phyloP scores from a whole-genome alignment of 1,284 basidiomycete genomes.

The Pyrrhoderma lamaoense region DNA sequence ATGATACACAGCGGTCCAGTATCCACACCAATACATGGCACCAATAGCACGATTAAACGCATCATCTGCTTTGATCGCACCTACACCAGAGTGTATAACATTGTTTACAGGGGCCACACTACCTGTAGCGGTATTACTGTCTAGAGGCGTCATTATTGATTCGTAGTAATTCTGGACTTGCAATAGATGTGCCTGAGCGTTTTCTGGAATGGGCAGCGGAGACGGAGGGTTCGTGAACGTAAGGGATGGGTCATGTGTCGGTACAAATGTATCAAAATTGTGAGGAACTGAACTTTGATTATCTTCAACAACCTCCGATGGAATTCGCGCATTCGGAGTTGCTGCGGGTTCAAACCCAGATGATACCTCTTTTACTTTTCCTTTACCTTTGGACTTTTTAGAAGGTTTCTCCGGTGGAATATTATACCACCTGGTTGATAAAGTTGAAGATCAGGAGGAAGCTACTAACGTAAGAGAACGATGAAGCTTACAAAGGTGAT shows the following conservation, averaged over 20 bases:
- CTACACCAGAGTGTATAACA: background rate
- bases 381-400: slow-evolving; percentile 19
- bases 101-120: no score
- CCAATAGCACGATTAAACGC: slow-evolving; percentile 64
- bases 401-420: slow-evolving; percentile 40
- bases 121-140: background rate
- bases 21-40: slow-evolving; percentile 78
- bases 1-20: slow-evolving; percentile 78
- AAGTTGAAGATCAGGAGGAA: slow-evolving; percentile 6
- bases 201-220: slow-evolving; percentile 22
- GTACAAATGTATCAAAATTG: slow-evolving; percentile 62
- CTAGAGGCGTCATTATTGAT: slow-evolving; percentile 20
- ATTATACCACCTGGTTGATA: slow-evolving; percentile 63
- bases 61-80: slow-evolving; percentile 54
- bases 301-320: background rate
- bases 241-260: slow-evolving; percentile 58
- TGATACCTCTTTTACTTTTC: slow-evolving; percentile 18
- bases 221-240: slow-evolving; percentile 26
- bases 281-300: slow-evolving; percentile 47
- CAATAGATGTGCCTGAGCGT: slow-evolving; percentile 18
- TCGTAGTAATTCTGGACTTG: slow-evolving; percentile 6
- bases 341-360: background rate
- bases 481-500: slow-evolving; percentile 48
- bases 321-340: background rate
- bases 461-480: background rate